Conservation (phyloP, 345 rosid genomes). For the Eucalyptus cloeziana region DNA sequence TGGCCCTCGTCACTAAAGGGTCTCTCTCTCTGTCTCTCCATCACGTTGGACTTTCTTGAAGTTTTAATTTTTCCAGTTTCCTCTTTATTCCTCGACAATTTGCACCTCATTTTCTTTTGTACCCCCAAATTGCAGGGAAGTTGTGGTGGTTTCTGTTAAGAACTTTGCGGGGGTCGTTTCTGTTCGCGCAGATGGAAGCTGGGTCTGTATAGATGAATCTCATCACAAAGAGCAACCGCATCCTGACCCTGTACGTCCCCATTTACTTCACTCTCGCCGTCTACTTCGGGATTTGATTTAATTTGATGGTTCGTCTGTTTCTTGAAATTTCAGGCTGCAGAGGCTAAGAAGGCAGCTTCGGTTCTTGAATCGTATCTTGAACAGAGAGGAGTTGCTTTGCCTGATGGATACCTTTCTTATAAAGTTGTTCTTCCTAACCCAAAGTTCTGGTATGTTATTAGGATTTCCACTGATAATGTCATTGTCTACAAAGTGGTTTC, state of each 20-base stretch:
- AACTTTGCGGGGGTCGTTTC: slow-evolving; percentile 64
- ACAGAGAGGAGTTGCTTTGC: slow-evolving; percentile 75
- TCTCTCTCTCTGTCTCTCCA: not conserved
- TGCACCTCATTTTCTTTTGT: not conserved
- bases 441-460: slow-evolving; percentile 47
- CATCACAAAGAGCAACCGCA: slow-evolving; percentile 23
- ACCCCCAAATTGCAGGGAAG: slow-evolving; percentile 28
- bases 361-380: slow-evolving; percentile 84
- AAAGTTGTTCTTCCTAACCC: slow-evolving; percentile 91
- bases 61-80: not conserved
- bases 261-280: not conserved
- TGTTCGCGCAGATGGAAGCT: slow-evolving; percentile 57
- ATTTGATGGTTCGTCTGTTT: not conserved
- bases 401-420: slow-evolving; percentile 65
- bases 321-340: slow-evolving; percentile 35
- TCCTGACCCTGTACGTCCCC: slow-evolving; percentile 64
- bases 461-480: not conserved
- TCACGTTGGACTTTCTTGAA: not conserved
- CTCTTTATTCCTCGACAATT: not conserved
- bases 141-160: slow-evolving; percentile 61
- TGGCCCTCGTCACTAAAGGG: slow-evolving; percentile 63
- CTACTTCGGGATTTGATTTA: not conserved
- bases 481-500: not conserved
- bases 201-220: slow-evolving; percentile 49
- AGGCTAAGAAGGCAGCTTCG: slow-evolving; percentile 44